phyloP scores from a whole-genome alignment of 2,329 filamentous ascomycete genomes.

The Tolypocladium tundrense region DNA sequence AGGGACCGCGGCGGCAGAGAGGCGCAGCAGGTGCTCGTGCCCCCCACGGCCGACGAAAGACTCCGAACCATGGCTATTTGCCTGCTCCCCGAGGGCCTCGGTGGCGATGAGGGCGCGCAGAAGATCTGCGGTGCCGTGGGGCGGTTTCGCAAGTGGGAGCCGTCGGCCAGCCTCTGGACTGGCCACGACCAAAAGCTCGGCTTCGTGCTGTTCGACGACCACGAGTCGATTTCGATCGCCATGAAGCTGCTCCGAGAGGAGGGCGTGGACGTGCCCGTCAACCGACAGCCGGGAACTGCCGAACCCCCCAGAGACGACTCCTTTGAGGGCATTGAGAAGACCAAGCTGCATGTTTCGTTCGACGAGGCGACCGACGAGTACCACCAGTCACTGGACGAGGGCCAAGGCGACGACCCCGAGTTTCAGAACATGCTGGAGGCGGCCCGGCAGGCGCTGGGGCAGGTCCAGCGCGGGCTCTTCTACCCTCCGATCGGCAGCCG shows the following conservation, averaged over 20 bases:
- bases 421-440: slow-evolving; percentile 59
- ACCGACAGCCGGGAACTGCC: slow-evolving; percentile 53
- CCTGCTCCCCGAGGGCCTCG: slow-evolving; percentile 69
- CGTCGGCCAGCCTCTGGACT: slow-evolving; percentile 48
- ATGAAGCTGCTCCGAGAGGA: slow-evolving; percentile 77
- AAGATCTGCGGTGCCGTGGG: slow-evolving; percentile 68
- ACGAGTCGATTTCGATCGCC: slow-evolving; percentile 75
- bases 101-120: slow-evolving; percentile 71
- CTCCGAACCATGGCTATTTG: slow-evolving; percentile 84
- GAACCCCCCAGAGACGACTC: slow-evolving; percentile 31
- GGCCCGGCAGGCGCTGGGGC: slow-evolving; percentile 57
- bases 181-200: slow-evolving; percentile 71
- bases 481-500: slow-evolving; percentile 44
- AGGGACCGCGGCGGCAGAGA: slow-evolving; percentile 54
- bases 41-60: slow-evolving; percentile 83
- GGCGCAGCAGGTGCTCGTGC: slow-evolving; percentile 60
- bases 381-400: slow-evolving; percentile 68
- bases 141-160: slow-evolving; percentile 74
- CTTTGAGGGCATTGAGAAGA: slow-evolving; percentile 54
- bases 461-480: slow-evolving; percentile 60
- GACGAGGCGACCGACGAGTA: slow-evolving; percentile 79
- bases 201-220: slow-evolving; percentile 91
- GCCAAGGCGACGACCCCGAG: slow-evolving; percentile 51
- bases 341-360: slow-evolving; percentile 60
- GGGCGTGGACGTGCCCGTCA: slow-evolving; percentile 70